phyloP scores from a whole-genome alignment of 306 rosid species.

The Delonix regia region DNA sequence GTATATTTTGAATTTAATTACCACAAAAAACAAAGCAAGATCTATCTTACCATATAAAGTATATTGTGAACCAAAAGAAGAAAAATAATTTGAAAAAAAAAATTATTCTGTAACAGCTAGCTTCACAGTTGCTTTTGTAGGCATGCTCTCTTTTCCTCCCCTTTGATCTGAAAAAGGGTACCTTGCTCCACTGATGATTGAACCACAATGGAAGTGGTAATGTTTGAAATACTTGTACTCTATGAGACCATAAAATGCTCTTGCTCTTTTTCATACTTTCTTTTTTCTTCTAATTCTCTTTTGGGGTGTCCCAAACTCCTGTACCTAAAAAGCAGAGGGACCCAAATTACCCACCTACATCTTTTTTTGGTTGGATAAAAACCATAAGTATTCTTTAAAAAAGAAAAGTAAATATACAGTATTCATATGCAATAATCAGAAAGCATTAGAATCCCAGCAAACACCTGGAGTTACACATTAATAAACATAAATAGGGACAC shows the following conservation, averaged over 20 bases:
- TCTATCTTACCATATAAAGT: slow-evolving; percentile 6
- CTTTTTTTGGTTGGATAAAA: neutral
- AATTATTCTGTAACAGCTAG: neutral
- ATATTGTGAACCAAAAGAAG: neutral
- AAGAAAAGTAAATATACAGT: neutral
- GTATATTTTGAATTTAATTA: neutral
- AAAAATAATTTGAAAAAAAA: neutral
- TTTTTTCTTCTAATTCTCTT: neutral
- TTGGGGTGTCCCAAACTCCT: neutral
- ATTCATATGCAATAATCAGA: neutral
- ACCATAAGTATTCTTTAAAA: neutral
- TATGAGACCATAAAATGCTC: neutral
- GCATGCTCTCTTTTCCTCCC: slow-evolving; percentile 26
- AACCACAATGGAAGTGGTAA: slow-evolving; percentile 9
- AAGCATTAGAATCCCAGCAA: neutral
- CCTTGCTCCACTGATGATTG: slow-evolving; percentile 42
- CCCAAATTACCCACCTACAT: neutral
- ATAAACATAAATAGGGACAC: neutral
- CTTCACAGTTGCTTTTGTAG: slow-evolving; percentile 1
- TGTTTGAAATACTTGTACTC: neutral
- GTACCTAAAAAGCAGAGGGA: neutral
- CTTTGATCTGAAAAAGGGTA: slow-evolving; percentile 46
- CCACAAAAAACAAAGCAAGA: slow-evolving; percentile 8
- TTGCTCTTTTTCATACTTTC: neutral
- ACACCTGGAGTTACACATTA: neutral